These are phyloP conservation scores for Cerrena zonata DNA, from an alignment of 1,284 basidiomycete genomes.

Conservation along the genomic window DNA sequence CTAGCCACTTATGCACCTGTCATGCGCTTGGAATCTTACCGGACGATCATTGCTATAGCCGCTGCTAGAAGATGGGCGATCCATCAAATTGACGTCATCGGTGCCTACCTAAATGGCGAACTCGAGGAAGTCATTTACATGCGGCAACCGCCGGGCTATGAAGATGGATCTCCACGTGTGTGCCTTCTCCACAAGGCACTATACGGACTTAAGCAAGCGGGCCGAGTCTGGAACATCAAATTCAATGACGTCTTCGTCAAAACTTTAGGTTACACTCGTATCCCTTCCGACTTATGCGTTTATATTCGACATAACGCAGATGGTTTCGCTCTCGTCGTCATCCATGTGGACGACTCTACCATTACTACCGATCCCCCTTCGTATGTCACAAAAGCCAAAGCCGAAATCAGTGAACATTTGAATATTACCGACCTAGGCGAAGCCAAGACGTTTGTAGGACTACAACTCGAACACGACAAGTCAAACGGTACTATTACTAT, in stretches of 20 bases:
- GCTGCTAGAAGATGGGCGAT: slow-evolving; percentile 22
- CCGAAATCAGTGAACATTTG: slow-evolving; percentile 13
- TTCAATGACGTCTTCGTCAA: slow-evolving; percentile 8
- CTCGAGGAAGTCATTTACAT: slow-evolving; percentile 29
- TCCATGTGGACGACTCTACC: slow-evolving; percentile 23
- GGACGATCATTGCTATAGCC: slow-evolving; percentile 25
- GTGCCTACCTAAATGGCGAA: slow-evolving; percentile 31
- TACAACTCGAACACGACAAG: slow-evolving; percentile 21
- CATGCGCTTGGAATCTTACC: slow-evolving; percentile 21
- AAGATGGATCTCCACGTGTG: not conserved
- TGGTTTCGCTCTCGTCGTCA: slow-evolving; percentile 8
- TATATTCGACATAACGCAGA: slow-evolving; percentile 9
- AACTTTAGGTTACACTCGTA: slow-evolving; percentile 9
- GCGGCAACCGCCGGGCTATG: not conserved
- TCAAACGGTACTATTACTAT: slow-evolving; percentile 15
- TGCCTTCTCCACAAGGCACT: slow-evolving; percentile 10
- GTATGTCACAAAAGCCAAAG: slow-evolving; percentile 9
- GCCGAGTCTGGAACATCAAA: slow-evolving; percentile 16
- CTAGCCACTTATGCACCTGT: slow-evolving; percentile 30
- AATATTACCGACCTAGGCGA: slow-evolving; percentile 21
- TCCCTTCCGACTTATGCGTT: slow-evolving; percentile 12
- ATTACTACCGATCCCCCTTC: slow-evolving; percentile 7
- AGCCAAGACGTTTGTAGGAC: slow-evolving; percentile 18
- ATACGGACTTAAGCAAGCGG: slow-evolving; percentile 29
- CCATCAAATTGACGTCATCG: slow-evolving; percentile 31